A percentile compares a stretch with the other conserved stretches of the same genome.
Conservation (phyloP, 345 rosid species). For the Luvunga scandens region DNA sequence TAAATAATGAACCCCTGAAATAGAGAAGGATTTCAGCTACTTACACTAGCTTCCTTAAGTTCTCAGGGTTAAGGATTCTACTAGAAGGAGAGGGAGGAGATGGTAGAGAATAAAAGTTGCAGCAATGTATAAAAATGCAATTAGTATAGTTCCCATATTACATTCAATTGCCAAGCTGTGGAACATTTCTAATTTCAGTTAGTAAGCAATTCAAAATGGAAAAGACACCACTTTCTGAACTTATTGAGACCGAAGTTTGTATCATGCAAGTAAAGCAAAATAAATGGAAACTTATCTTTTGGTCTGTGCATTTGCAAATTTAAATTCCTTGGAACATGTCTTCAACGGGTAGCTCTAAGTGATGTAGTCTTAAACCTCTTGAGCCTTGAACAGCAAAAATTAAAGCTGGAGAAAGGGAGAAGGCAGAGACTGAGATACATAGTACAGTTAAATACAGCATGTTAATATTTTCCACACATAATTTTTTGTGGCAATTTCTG, state of each 20-base stretch:
- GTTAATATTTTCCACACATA: background rate
- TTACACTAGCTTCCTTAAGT: background rate
- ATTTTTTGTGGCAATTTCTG: background rate
- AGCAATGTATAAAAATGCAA: background rate
- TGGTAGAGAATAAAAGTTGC: background rate
- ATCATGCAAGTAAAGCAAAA: background rate
- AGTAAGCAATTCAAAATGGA: background rate
- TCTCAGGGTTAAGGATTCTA: background rate
- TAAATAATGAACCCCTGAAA: background rate
- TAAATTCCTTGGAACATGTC: background rate
- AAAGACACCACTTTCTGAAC: background rate
- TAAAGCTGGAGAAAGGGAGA: background rate
- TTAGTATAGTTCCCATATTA: background rate
- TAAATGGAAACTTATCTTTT: conserved; percentile 14
- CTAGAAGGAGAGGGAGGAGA: background rate
- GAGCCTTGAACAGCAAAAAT: background rate
- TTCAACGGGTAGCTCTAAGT: background rate
- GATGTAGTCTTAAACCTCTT: background rate
- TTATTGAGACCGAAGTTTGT: background rate
- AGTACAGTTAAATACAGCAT: background rate
- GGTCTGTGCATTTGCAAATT: background rate
- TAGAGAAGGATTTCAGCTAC: background rate
- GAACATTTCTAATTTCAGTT: background rate
- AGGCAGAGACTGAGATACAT: background rate
- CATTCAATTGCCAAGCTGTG: background rate